These are phyloP conservation scores for Ciborinia camelliae DNA, from an alignment of 2,329 filamentous ascomycete genomes.

Conservation along the genomic window DNA sequence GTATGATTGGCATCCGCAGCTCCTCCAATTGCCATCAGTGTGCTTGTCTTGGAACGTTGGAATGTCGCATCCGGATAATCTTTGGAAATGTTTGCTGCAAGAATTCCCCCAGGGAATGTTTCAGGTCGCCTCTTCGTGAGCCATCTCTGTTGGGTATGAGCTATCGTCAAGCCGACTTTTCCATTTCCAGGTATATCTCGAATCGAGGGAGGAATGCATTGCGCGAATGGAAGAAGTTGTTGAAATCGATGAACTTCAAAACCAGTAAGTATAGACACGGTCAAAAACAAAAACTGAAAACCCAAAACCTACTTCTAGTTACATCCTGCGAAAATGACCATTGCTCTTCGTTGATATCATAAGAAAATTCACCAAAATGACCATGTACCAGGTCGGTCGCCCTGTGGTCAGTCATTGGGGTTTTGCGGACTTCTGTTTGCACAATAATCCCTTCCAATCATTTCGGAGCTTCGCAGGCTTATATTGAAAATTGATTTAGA, in stretches of 20 bases:
- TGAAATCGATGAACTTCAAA: conserved; percentile 27
- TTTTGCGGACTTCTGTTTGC: conserved; percentile 30
- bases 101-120: conserved; percentile 24
- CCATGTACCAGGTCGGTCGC: conserved; percentile 50
- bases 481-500: background rate
- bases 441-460: conserved; percentile 27
- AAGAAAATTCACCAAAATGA: conserved; percentile 50
- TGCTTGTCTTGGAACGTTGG: conserved; percentile 20
- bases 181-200: conserved; percentile 20
- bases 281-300: background rate
- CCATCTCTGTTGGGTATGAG: conserved; percentile 28
- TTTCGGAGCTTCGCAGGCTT: conserved; percentile 23
- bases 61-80: conserved; percentile 15
- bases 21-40: conserved; percentile 29
- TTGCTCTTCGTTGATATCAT: conserved; percentile 38
- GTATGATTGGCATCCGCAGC: conserved; percentile 26
- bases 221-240: conserved; percentile 32
- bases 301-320: conserved; percentile 23
- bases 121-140: conserved; percentile 32
- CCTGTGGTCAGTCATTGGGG: conserved; percentile 40
- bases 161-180: conserved; percentile 17
- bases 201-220: conserved; percentile 30
- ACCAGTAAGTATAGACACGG: conserved; percentile 18
- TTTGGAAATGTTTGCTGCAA: conserved; percentile 18
- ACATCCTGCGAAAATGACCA: conserved; percentile 35